A percentile compares a stretch with the other conserved stretches of the same genome.
These are phyloP conservation scores for Neoboletus brunneissimus DNA, from an alignment of 768 basidiomycete species.

Conservation along the genomic window DNA sequence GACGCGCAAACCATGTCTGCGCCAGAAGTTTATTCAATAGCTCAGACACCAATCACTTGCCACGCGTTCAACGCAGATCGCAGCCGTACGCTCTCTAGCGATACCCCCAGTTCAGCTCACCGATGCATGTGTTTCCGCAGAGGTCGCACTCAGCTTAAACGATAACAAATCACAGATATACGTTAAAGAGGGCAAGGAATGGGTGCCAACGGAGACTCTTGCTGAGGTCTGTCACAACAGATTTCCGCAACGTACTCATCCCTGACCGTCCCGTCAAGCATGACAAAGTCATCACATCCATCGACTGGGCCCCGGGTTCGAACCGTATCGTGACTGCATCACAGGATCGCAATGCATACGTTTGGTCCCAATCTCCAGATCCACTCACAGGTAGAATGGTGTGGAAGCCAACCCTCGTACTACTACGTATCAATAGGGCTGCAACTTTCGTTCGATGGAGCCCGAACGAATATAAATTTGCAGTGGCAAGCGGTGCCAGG, in stretches of 20 bases:
- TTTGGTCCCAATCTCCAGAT: slow-evolving; percentile 86
- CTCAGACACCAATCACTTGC: slow-evolving; percentile 82
- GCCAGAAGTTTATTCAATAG: slow-evolving; percentile 73
- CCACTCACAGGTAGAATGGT: slow-evolving; percentile 62
- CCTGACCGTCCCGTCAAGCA: slow-evolving; percentile 54
- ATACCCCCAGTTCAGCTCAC: not conserved
- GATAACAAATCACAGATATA: slow-evolving; percentile 86
- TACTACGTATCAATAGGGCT: slow-evolving; percentile 92
- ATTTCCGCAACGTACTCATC: not conserved
- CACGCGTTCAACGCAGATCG: slow-evolving; percentile 92
- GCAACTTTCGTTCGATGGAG: slow-evolving; percentile 96
- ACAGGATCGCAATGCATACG: slow-evolving; percentile 99
- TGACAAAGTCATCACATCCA: slow-evolving; percentile 95
- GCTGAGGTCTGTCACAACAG: slow-evolving; percentile 59
- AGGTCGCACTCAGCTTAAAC: slow-evolving; percentile 89
- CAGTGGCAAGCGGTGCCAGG: slow-evolving; percentile 96
- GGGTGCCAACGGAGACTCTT: slow-evolving; percentile 72
- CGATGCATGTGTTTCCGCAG: slow-evolving; percentile 41
- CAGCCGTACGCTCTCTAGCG: slow-evolving; percentile 56
- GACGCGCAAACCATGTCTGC: slow-evolving; percentile 48
- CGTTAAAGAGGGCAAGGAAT: slow-evolving; percentile 59
- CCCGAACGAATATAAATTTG: slow-evolving; percentile 97
- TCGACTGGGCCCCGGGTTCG: slow-evolving; percentile 97
- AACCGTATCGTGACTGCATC: slow-evolving; percentile 98
- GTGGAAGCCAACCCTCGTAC: slow-evolving; percentile 97